Percentiles rank a stretch among this genome's conserved stretches.
Evolutionary conservation across 805 yeast genomes (phyloP).

Genomic region (Priceomyces castillae): DNA sequence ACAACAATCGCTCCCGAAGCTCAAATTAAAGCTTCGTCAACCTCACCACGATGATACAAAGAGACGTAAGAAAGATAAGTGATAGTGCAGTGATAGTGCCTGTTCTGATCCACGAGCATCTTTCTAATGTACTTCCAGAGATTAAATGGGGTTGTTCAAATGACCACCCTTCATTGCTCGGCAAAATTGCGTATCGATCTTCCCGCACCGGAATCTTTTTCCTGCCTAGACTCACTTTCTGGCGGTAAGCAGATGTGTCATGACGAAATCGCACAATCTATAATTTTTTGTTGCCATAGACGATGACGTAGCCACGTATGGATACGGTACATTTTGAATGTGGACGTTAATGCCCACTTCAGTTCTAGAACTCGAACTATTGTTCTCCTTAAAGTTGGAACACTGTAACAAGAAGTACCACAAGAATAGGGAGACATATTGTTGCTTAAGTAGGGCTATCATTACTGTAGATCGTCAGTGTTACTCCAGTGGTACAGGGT

Average conservation of each 20-base stretch:
- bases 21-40: constrained; percentile 10
- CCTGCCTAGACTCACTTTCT: too few species aligned
- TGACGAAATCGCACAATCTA: neutral
- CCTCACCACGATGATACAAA: constrained; percentile 1
- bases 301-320: neutral
- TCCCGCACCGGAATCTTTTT: too few species aligned
- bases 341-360: neutral
- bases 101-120: neutral
- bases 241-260: neutral
- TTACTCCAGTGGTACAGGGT: too few species aligned
- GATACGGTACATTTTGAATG: neutral
- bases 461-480: neutral
- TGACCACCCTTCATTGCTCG: neutral
- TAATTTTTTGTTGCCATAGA: neutral
- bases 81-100: neutral
- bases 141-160: too few species aligned
- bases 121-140: neutral
- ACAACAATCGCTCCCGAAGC: constrained; percentile 9
- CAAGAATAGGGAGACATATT: too few species aligned
- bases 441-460: too few species aligned
- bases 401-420: too few species aligned
- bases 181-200: too few species aligned
- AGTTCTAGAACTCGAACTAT: neutral
- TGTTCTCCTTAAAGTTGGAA: neutral
- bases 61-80: constrained; percentile 1